Evolutionary conservation across 345 rosid genomes (phyloP), one percentile per base, ranked within the genome.

Genomic region (Arabidopsis thaliana): DNA sequence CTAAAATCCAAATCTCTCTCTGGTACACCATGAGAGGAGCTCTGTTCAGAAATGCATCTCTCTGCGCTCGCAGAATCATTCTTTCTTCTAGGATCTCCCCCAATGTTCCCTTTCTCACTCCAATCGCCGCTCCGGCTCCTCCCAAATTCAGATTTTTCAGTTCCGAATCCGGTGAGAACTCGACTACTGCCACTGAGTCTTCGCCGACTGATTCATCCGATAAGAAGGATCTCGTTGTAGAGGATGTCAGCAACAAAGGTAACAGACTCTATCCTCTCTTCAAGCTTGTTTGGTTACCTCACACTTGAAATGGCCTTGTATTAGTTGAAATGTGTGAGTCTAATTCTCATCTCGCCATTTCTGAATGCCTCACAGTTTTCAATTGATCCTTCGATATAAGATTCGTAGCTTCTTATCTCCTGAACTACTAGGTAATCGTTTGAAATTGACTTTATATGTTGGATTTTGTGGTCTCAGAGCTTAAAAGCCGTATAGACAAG

Each of bases 401-500:
- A 16, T 16, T 16, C 20, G 20, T 16, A 16, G 20, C 20, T 16
- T 16, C 20, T 16, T 16, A 16, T 16, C 20, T 16, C 20, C 20
- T 16, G 20, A 16, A 16, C 20, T 16, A 16, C 20, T 16, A 16
- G 20, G 20, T 16, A 16, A 16, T 16, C 20, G 20, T 16, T 16
- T 16, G 20, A 16, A 16, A 16, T 16, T 16, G 20, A 16, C 20
- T 45, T 14, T 3, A 50, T 44, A 7, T 37, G 3, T 64, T 56
- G 58, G 63, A 71, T 30, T 72, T 48, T 74, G 77, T 73, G 67
- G 53, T 80, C 32, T 49, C 76, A 91, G 97, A 94, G 83, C 82
- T 94, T 46, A 91, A 87, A 73, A 56, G 56, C 37, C 81, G 73
- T 66, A 78, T 94, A 53, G 85, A 88, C 37, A 86, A 88, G 81